A percentile compares a stretch with the other conserved stretches of the same genome.
Evolutionary conservation across 164 flowering plant species (phyloP).

Genomic region (Nelumbo lutea): DNA sequence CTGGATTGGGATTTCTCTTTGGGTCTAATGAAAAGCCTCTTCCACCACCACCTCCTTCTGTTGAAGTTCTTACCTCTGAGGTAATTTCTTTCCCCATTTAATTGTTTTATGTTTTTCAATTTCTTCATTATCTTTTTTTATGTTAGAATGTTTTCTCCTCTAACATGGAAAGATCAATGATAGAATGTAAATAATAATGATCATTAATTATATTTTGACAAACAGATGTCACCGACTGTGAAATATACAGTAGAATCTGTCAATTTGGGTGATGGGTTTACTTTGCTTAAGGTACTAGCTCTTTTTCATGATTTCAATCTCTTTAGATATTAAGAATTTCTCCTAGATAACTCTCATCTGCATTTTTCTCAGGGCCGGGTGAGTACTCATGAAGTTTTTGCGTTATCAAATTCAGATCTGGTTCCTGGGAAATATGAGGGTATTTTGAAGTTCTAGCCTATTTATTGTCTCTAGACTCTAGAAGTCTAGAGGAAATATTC

Average conservation of each 20-base stretch:
- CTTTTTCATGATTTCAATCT: background rate
- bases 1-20: conserved; percentile 36
- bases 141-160: background rate
- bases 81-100: conserved; percentile 19
- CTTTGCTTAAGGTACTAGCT: conserved; percentile 62
- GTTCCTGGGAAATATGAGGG: conserved; percentile 98
- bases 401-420: conserved; percentile 79
- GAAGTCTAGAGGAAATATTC: background rate
- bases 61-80: conserved; percentile 65
- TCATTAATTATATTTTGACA: background rate
- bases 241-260: conserved; percentile 53
- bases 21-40: conserved; percentile 38
- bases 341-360: background rate
- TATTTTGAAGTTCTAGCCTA: conserved; percentile 12
- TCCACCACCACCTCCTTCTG: conserved; percentile 68
- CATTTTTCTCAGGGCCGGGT: conserved; percentile 66
- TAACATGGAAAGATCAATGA: background rate
- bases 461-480: no score
- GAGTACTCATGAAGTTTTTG: conserved; percentile 72
- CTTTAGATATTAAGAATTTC: background rate
- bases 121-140: background rate
- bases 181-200: background rate
- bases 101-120: background rate
- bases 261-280: conserved; percentile 36
- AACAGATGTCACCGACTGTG: conserved; percentile 39